Percentiles rank a stretch among this genome's conserved stretches.
Conservation (phyloP, 139 green algal genomes). For the Parachlorella kessleri region DNA sequence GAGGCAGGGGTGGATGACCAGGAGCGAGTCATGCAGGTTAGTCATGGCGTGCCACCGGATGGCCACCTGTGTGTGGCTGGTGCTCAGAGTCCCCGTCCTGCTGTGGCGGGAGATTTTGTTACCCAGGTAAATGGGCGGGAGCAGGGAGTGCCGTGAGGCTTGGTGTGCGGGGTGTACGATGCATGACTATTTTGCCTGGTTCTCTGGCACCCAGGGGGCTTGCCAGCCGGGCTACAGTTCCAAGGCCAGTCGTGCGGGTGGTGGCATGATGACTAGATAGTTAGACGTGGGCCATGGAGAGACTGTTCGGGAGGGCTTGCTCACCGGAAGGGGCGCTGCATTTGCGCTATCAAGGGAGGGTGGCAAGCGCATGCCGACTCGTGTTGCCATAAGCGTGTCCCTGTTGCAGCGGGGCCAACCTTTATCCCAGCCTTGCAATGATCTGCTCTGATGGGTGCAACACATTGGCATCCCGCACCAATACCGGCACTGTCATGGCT, state of each 20-base stretch:
- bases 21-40: background rate
- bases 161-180: no score
- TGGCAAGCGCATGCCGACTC: background rate
- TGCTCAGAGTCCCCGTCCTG: no score
- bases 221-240: background rate
- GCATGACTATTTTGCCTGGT: background rate
- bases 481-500: background rate
- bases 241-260: no score
- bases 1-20: background rate
- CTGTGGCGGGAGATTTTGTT: no score
- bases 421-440: background rate
- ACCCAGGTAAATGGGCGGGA: no score
- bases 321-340: background rate
- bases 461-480: background rate
- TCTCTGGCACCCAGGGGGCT: background rate
- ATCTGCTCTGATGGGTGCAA: no score
- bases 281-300: no score
- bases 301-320: no score
- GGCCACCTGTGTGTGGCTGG: no score
- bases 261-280: no score
- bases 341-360: background rate
- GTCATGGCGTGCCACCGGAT: background rate
- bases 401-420: background rate
- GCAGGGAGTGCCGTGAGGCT: no score
- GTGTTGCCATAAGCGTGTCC: no score